These are phyloP conservation scores for Diaporthe longicolla DNA, from an alignment of 2,329 filamentous ascomycete genomes.

Conservation along the genomic window DNA sequence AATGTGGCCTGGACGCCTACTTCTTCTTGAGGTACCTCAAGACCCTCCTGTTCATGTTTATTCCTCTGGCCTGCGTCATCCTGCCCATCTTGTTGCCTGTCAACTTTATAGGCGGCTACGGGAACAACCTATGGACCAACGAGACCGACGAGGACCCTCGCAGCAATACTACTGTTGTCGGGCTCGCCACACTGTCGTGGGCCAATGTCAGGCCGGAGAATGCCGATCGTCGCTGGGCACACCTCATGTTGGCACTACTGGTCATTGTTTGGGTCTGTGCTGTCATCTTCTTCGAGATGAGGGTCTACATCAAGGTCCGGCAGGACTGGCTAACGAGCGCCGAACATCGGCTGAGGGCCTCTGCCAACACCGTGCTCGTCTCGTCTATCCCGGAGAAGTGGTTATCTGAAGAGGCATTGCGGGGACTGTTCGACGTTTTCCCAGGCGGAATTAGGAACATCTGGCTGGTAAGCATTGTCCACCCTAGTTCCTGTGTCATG, in stretches of 20 bases:
- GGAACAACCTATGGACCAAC: conserved; percentile 57
- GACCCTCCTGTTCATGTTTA: conserved; percentile 87
- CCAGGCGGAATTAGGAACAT: conserved; percentile 95
- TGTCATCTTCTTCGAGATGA: conserved; percentile 88
- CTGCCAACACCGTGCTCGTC: conserved; percentile 94
- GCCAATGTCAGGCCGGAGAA: conserved; percentile 82
- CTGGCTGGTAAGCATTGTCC: conserved; percentile 72
- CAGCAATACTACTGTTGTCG: conserved; percentile 62
- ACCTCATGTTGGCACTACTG: conserved; percentile 82
- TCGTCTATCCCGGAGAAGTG: conserved; percentile 92
- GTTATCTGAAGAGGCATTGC: conserved; percentile 85
- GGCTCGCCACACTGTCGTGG: conserved; percentile 88
- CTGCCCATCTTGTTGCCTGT: conserved; percentile 89
- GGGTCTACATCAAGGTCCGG: conserved; percentile 90
- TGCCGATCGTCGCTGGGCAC: conserved; percentile 83
- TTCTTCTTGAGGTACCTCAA: conserved; percentile 93
- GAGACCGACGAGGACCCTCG: conserved; percentile 50
- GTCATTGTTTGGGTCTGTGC: conserved; percentile 88
- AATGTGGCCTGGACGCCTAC: conserved; percentile 96
- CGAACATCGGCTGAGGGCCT: conserved; percentile 92
- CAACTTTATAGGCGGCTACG: conserved; percentile 81
- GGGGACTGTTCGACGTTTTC: conserved; percentile 93
- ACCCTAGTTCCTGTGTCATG: neutral
- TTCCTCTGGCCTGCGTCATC: conserved; percentile 83
- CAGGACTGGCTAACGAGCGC: conserved; percentile 96